Conservation (phyloP, 2,329 filamentous ascomycete genomes). For the Aspergillus sp. region DNA sequence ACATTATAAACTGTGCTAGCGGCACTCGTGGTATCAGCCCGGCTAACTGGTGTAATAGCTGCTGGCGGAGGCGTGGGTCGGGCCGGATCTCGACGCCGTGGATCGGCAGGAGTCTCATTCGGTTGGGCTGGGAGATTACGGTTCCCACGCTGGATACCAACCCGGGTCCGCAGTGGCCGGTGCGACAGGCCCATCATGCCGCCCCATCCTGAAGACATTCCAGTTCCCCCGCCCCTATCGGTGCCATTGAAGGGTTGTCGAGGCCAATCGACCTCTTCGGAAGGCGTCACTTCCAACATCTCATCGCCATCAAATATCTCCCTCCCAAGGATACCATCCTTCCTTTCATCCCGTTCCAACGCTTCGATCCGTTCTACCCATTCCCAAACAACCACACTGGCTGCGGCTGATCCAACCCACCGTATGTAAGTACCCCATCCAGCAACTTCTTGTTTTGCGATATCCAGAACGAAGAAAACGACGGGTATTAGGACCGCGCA, state of each 20-base stretch:
- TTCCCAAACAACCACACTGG: constrained; percentile 96
- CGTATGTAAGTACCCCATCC: constrained; percentile 94
- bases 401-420: constrained; percentile 92
- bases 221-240: constrained; percentile 32
- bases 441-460: constrained; percentile 76
- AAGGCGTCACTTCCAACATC: constrained; percentile 68
- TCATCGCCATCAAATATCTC: constrained; percentile 94
- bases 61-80: constrained; percentile 42
- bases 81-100: constrained; percentile 11
- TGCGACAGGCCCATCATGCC: constrained; percentile 31
- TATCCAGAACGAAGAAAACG: constrained; percentile 89
- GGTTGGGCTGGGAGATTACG: constrained; percentile 15
- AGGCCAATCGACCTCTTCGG: constrained; percentile 51
- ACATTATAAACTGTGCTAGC: constrained; percentile 62
- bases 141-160: constrained; percentile 20
- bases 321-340: constrained; percentile 83
- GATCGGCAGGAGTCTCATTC: constrained; percentile 6
- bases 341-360: constrained; percentile 85
- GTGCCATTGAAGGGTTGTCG: constrained; percentile 31
- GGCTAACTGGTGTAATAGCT: constrained; percentile 53
- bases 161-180: constrained; percentile 32
- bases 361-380: constrained; percentile 96
- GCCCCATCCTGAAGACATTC: constrained; percentile 34
- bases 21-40: constrained; percentile 58
- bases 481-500: constrained; percentile 81